A percentile compares a stretch with the other conserved stretches of the same genome.
These are phyloP conservation scores for Xerocomellus amylosporus DNA, from an alignment of 768 basidiomycete genomes.

Conservation along the genomic window DNA sequence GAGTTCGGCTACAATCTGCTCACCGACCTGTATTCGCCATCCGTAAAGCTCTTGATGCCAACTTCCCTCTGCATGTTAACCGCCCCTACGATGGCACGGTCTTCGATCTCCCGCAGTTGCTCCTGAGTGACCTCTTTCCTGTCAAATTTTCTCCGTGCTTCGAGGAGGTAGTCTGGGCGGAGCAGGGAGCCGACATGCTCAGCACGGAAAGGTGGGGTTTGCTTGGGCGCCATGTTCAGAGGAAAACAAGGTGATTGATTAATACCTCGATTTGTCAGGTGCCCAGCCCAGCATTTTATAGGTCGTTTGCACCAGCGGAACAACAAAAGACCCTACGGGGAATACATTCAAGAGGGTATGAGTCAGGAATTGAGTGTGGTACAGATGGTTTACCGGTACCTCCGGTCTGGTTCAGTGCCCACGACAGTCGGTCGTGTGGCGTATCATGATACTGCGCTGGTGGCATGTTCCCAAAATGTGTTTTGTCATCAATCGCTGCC, in stretches of 20 bases:
- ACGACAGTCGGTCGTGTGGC: neutral
- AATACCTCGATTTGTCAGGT: neutral
- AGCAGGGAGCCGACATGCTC: slow-evolving; percentile 47
- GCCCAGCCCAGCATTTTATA: slow-evolving; percentile 3
- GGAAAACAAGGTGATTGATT: too few species aligned
- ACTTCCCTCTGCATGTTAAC: slow-evolving; percentile 38
- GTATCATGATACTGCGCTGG: neutral
- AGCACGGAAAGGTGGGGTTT: slow-evolving; percentile 43
- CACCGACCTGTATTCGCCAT: slow-evolving; percentile 40
- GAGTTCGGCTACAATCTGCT: slow-evolving; percentile 5
- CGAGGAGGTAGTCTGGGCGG: slow-evolving; percentile 39
- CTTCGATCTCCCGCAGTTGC: slow-evolving; percentile 39
- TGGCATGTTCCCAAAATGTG: neutral
- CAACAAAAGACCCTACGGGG: neutral
- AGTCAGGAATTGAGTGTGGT: neutral
- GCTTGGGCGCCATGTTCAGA: slow-evolving; percentile 18
- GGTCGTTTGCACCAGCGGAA: neutral
- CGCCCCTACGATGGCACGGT: slow-evolving; percentile 36
- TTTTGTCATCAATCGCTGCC: neutral
- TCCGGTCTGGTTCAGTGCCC: neutral
- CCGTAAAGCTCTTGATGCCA: slow-evolving; percentile 42
- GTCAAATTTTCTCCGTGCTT: slow-evolving; percentile 37
- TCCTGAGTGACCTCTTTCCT: slow-evolving; percentile 31
- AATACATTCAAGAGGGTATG: neutral
- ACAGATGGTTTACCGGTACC: neutral